phyloP scores from a whole-genome alignment of 139 green algal genomes.

The Coelastrella sp. region DNA sequence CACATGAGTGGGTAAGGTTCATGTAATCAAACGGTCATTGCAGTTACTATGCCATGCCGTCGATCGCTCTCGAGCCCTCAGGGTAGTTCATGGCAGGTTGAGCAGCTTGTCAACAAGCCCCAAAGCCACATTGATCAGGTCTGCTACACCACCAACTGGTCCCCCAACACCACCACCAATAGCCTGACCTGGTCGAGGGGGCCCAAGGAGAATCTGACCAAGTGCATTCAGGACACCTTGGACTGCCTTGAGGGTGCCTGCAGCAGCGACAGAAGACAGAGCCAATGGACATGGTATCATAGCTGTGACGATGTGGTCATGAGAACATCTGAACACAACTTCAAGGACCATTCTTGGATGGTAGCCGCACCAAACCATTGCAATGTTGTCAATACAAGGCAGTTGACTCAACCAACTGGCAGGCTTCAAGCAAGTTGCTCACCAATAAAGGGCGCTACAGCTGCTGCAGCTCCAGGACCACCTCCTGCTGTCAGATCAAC shows the following conservation, averaged over 20 bases:
- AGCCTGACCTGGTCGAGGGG: background rate
- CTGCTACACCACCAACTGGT: background rate
- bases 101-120: no score
- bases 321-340: background rate
- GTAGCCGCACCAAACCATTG: background rate
- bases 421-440: background rate
- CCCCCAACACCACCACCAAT: background rate
- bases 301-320: background rate
- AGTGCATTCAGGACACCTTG: conserved; percentile 17
- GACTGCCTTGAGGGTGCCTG: background rate
- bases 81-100: no score
- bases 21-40: no score
- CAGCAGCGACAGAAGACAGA: background rate
- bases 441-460: background rate
- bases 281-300: background rate
- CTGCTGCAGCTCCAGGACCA: background rate
- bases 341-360: no score
- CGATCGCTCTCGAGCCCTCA: no score
- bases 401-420: background rate
- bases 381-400: background rate
- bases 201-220: background rate
- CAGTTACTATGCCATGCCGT: no score
- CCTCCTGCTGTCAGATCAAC: background rate
- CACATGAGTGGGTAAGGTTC: no score
- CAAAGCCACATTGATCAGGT: no score